Evolutionary conservation across 352 stramenopile genomes (phyloP).

Genomic region (Globisporangium lucens): DNA sequence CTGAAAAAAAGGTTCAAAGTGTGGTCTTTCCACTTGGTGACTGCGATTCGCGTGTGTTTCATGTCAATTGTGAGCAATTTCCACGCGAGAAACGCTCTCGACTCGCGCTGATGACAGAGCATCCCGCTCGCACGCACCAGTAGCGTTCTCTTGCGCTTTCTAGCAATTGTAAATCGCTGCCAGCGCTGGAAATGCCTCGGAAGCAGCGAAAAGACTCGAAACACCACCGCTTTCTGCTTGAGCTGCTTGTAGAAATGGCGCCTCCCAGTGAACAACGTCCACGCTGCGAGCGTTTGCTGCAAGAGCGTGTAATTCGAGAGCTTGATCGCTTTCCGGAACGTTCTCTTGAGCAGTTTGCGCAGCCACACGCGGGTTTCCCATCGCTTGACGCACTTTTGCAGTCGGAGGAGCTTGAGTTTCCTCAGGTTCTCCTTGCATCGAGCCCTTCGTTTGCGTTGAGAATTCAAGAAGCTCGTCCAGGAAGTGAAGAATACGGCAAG

Average conservation of each 20-base stretch:
- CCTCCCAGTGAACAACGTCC: slow-evolving; percentile 24
- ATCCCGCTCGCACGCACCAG: slow-evolving; percentile 28
- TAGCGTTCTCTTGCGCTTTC: slow-evolving; percentile 18
- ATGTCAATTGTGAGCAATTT: slow-evolving; percentile 1
- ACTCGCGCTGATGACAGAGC: slow-evolving; percentile 33
- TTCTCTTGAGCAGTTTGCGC: slow-evolving; percentile 22
- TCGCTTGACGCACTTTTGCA: slow-evolving; percentile 15
- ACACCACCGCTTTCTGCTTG: slow-evolving; percentile 36
- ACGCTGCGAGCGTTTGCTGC: slow-evolving; percentile 25
- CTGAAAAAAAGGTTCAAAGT: slow-evolving; percentile 14
- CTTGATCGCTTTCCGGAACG: slow-evolving; percentile 16
- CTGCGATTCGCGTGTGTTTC: slow-evolving; percentile 18
- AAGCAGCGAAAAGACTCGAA: slow-evolving; percentile 38
- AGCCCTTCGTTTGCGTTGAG: background rate
- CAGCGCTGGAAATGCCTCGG: slow-evolving; percentile 33
- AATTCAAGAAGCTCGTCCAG: slow-evolving; percentile 10
- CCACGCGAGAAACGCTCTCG: slow-evolving; percentile 35
- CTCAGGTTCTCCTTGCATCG: background rate
- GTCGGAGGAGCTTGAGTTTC: slow-evolving; percentile 15
- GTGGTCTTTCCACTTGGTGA: slow-evolving; percentile 25
- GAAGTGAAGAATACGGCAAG: background rate
- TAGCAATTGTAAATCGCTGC: slow-evolving; percentile 18
- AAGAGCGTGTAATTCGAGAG: slow-evolving; percentile 15
- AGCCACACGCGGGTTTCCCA: slow-evolving; percentile 24
- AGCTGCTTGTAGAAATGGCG: slow-evolving; percentile 18